These are phyloP conservation scores for Clonostachys rhizophaga DNA, from an alignment of 2,329 filamentous ascomycete species.

Conservation along the genomic window DNA sequence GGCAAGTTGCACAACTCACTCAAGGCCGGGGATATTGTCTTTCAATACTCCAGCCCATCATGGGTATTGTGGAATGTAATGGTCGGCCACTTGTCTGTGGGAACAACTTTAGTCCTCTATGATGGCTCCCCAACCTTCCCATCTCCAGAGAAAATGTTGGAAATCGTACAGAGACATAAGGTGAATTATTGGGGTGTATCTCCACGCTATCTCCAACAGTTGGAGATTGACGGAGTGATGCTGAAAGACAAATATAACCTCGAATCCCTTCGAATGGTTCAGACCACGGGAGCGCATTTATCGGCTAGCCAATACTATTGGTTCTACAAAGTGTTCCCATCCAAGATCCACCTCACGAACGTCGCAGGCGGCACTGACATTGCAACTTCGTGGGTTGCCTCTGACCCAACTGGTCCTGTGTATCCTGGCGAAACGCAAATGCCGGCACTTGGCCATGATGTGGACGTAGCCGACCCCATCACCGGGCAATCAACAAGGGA, in stretches of 20 bases:
- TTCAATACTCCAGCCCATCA: slow-evolving; percentile 1
- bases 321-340: slow-evolving; percentile 1
- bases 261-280: background rate
- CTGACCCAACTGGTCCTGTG: slow-evolving; percentile 22
- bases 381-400: slow-evolving; percentile 26
- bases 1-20: background rate
- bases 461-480: slow-evolving; percentile 34
- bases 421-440: slow-evolving; percentile 38
- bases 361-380: slow-evolving; percentile 37
- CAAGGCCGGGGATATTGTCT: background rate
- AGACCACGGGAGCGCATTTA: background rate
- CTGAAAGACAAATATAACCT: slow-evolving; percentile 1
- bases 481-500: slow-evolving; percentile 24
- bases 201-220: slow-evolving; percentile 19
- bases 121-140: slow-evolving; percentile 10
- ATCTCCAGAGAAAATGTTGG: slow-evolving; percentile 1
- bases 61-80: slow-evolving; percentile 1
- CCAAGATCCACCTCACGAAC: background rate
- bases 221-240: background rate
- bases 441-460: slow-evolving; percentile 35
- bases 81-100: background rate
- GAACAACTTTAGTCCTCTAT: slow-evolving; percentile 5
- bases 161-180: slow-evolving; percentile 3
- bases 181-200: slow-evolving; percentile 2
- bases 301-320: background rate